Percentiles rank a stretch among this genome's conserved stretches.
Conservation (phyloP, 352 stramenopile species). For the Thraustotheca clavata region DNA sequence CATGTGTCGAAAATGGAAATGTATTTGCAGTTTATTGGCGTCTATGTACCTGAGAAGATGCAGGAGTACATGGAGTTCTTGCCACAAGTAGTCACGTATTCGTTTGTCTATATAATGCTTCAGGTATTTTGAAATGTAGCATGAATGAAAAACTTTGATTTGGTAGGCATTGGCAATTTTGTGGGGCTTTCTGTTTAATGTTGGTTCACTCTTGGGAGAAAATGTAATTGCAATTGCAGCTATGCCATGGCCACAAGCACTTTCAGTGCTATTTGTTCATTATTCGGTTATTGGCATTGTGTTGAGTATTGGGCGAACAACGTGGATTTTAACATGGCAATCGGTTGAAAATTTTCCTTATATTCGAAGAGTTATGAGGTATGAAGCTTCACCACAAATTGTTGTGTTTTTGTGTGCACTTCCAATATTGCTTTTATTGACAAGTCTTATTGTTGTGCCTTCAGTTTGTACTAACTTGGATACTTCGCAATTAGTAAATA, state of each 20-base stretch:
- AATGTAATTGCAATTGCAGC: slow-evolving; percentile 81
- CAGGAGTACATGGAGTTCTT: not conserved
- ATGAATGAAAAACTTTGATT: not conserved
- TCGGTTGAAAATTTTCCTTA: slow-evolving; percentile 81
- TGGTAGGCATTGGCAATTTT: slow-evolving; percentile 66
- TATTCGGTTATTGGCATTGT: slow-evolving; percentile 78
- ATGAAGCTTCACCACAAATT: slow-evolving; percentile 63
- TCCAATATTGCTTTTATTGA: slow-evolving; percentile 51
- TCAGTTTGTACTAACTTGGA: slow-evolving; percentile 28
- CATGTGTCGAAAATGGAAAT: slow-evolving; percentile 17
- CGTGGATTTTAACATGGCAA: slow-evolving; percentile 85
- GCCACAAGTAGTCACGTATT: slow-evolving; percentile 1
- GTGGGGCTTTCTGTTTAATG: slow-evolving; percentile 79
- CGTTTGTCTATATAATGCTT: slow-evolving; percentile 23
- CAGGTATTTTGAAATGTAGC: not conserved
- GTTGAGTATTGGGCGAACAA: slow-evolving; percentile 71
- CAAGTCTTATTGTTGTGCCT: slow-evolving; percentile 65
- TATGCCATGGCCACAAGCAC: slow-evolving; percentile 64
- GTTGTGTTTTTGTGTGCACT: slow-evolving; percentile 68
- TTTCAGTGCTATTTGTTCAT: slow-evolving; percentile 74
- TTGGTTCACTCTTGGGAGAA: slow-evolving; percentile 73
- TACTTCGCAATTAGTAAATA: slow-evolving; percentile 2
- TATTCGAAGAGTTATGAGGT: slow-evolving; percentile 75
- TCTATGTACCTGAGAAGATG: slow-evolving; percentile 3
- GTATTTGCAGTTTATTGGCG: slow-evolving; percentile 14